Percentiles rank a stretch among this genome's conserved stretches.
phyloP scores from a whole-genome alignment of 2,329 filamentous ascomycete species.

The Colletotrichum camelliae region DNA sequence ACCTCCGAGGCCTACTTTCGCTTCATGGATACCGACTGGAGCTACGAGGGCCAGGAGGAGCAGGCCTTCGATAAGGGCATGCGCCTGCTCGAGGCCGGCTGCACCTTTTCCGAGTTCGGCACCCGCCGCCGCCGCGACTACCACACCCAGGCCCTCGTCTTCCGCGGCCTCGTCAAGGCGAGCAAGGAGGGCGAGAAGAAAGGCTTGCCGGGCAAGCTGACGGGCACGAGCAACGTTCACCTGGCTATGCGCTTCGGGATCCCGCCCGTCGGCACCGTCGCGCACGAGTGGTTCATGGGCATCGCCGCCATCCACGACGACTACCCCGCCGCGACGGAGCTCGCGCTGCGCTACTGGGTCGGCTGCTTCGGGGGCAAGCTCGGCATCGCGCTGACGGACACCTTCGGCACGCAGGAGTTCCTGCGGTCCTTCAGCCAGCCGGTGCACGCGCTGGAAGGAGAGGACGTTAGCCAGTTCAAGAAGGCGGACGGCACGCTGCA shows the following conservation, averaged over 20 bases:
- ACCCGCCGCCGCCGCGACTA: constrained; percentile 90
- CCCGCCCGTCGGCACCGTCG: constrained; percentile 83
- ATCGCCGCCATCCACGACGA: constrained; percentile 89
- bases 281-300: constrained; percentile 99
- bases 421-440: constrained; percentile 81
- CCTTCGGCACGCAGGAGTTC: constrained; percentile 92
- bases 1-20: constrained; percentile 98
- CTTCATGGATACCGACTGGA: constrained; percentile 94
- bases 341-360: constrained; percentile 87
- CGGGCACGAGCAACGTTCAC: constrained; percentile 95
- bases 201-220: constrained; percentile 74
- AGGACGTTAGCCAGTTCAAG: constrained; percentile 44
- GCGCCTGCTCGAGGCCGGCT: constrained; percentile 79
- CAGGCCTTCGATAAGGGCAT: constrained; percentile 83
- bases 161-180: constrained; percentile 83
- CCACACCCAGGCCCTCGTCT: constrained; percentile 90
- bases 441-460: constrained; percentile 49
- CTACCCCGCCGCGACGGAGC: constrained; percentile 84
- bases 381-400: constrained; percentile 91
- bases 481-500: constrained; percentile 44
- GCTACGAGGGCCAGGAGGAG: constrained; percentile 84
- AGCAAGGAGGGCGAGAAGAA: constrained; percentile 71
- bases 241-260: constrained; percentile 93
- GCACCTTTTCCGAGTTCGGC: constrained; percentile 92
- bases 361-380: constrained; percentile 87